These are phyloP conservation scores for Xylaria sp. DNA, from an alignment of 2,329 filamentous ascomycete genomes.

Conservation along the genomic window DNA sequence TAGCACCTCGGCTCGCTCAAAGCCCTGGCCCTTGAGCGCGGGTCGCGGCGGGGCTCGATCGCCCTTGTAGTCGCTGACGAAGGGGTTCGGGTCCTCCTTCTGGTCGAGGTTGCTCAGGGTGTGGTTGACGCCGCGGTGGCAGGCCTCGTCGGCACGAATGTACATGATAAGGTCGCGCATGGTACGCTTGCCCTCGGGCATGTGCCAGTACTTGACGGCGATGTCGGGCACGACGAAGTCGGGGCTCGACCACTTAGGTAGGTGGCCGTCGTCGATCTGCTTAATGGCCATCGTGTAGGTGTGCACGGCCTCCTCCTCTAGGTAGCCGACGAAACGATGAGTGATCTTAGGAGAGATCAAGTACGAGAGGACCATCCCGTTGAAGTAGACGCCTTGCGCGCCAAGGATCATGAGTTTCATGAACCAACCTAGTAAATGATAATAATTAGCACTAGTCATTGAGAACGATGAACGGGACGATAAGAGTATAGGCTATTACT, in stretches of 20 bases:
- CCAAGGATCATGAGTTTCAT: conserved; percentile 92
- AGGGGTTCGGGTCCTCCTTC: conserved; percentile 88
- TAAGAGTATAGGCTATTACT: neutral
- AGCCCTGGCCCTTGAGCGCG: conserved; percentile 71
- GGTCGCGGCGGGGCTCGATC: conserved; percentile 69
- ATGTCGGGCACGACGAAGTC: conserved; percentile 83
- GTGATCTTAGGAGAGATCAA: conserved; percentile 84
- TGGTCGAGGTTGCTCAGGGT: conserved; percentile 89
- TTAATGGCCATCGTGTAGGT: conserved; percentile 90
- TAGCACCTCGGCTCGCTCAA: conserved; percentile 84
- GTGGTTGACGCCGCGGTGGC: conserved; percentile 94
- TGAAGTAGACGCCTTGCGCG: conserved; percentile 96
- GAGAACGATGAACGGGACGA: neutral
- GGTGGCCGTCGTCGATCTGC: conserved; percentile 82
- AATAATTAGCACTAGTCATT: neutral
- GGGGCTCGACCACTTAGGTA: conserved; percentile 77
- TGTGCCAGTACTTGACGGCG: conserved; percentile 90
- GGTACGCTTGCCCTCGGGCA: conserved; percentile 80
- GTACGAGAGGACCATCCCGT: conserved; percentile 87
- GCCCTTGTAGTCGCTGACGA: conserved; percentile 81
- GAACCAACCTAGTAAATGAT: conserved; percentile 76
- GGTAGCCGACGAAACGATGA: conserved; percentile 94
- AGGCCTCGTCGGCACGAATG: conserved; percentile 86
- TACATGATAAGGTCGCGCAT: conserved; percentile 91
- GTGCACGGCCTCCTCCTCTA: conserved; percentile 95